These are phyloP conservation scores for Hippophae tibetana DNA, from an alignment of 306 rosid genomes.

Conservation along the genomic window DNA sequence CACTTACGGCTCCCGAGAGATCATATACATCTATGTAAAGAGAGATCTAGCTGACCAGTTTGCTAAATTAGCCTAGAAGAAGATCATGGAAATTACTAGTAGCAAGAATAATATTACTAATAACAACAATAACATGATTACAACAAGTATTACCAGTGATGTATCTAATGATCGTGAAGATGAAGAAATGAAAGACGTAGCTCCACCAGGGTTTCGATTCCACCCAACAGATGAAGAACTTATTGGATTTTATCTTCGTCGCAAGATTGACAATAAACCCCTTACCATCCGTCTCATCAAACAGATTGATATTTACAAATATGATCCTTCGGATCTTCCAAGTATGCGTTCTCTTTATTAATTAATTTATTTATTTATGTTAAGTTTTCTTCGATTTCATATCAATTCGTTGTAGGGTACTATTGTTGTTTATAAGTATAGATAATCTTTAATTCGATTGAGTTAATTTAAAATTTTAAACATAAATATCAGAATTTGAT, in stretches of 20 bases:
- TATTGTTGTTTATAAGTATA: not conserved
- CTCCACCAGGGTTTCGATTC: slow-evolving; percentile 83
- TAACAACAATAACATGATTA: not conserved
- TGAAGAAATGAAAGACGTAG: slow-evolving; percentile 20
- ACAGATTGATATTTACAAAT: slow-evolving; percentile 77
- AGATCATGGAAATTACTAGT: no score
- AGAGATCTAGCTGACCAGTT: no score
- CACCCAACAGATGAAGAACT: slow-evolving; percentile 95
- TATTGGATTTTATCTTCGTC: slow-evolving; percentile 62
- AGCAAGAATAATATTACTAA: no score
- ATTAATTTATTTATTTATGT: not conserved
- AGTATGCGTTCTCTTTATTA: slow-evolving; percentile 29
- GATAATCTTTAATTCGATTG: no score
- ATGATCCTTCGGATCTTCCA: slow-evolving; percentile 91
- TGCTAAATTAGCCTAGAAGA: no score
- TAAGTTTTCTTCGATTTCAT: no score
- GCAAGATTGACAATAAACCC: slow-evolving; percentile 65
- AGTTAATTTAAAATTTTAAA: no score
- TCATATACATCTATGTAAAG: no score
- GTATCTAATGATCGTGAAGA: slow-evolving; percentile 12
- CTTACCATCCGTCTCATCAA: slow-evolving; percentile 61
- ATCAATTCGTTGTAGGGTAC: no score
- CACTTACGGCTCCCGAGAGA: no score
- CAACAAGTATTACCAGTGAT: no score
- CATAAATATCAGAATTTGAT: no score